Evolutionary conservation across 177 flowering plant species (phyloP).

Genomic region (Vitis hybrid): DNA sequence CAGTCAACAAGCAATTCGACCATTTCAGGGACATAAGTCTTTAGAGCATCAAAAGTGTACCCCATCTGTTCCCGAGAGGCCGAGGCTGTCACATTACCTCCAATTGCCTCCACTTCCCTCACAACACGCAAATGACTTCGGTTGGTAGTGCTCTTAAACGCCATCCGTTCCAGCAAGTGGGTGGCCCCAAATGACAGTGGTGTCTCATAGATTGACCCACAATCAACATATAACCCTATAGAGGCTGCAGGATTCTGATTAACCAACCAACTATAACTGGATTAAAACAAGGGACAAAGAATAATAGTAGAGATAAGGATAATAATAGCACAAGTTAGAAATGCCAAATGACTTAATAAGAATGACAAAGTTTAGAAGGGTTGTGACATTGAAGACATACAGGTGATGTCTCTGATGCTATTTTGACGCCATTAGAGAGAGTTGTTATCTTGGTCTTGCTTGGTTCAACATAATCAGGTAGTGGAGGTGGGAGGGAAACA

Average conservation of each 20-base stretch:
- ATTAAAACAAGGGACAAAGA: neutral
- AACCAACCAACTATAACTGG: constrained; percentile 14
- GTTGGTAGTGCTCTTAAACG: constrained; percentile 86
- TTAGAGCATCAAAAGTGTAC: constrained; percentile 83
- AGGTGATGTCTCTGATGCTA: constrained; percentile 74
- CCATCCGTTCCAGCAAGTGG: constrained; percentile 87
- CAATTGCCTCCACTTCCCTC: constrained; percentile 91
- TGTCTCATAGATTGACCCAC: constrained; percentile 85
- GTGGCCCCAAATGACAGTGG: constrained; percentile 67
- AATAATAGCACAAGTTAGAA: neutral
- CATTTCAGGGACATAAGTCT: constrained; percentile 85
- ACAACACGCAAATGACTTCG: constrained; percentile 85
- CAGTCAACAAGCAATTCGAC: constrained; percentile 84
- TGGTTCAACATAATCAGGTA: constrained; percentile 80
- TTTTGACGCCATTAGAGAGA: constrained; percentile 73
- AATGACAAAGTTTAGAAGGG: neutral
- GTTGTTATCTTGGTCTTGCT: constrained; percentile 72
- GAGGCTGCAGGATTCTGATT: constrained; percentile 79
- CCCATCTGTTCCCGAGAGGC: constrained; percentile 95
- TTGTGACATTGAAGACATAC: constrained; percentile 30
- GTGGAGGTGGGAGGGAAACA: constrained; percentile 54
- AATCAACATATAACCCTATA: constrained; percentile 73
- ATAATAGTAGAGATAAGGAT: too few species aligned
- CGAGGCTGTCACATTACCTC: constrained; percentile 70
- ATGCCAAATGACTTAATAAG: neutral